Conservation (phyloP, 306 rosid genomes). For the Cicer chorassanicum region DNA sequence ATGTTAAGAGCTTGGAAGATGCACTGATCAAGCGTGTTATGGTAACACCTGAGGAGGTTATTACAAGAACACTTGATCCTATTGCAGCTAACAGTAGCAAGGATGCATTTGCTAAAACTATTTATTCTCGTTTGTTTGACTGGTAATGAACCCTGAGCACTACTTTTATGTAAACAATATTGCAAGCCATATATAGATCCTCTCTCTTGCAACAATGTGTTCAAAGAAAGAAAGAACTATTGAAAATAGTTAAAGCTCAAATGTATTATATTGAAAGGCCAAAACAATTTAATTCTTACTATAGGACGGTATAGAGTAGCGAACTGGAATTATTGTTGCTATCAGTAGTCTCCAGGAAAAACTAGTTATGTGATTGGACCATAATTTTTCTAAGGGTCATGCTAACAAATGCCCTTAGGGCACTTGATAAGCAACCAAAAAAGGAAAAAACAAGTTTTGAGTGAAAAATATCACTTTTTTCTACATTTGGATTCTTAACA, state of each 20-base stretch:
- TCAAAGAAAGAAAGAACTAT: conserved; percentile 29
- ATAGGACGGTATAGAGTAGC: not conserved
- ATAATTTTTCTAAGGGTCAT: not conserved
- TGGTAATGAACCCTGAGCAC: conserved; percentile 67
- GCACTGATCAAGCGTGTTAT: conserved; percentile 96
- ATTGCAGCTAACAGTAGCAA: conserved; percentile 91
- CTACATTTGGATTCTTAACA: too few relatives aligned
- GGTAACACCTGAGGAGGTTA: conserved; percentile 99
- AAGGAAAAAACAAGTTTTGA: too few relatives aligned
- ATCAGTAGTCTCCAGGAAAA: conserved; percentile 20
- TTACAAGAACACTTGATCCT: conserved; percentile 99
- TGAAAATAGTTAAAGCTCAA: conserved; percentile 11
- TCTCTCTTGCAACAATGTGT: conserved; percentile 37
- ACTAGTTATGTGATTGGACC: conserved; percentile 14
- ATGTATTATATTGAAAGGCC: not conserved
- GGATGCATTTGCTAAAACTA: conserved; percentile 95
- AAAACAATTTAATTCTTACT: conserved; percentile 21
- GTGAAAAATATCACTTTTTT: too few relatives aligned
- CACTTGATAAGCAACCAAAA: too few relatives aligned
- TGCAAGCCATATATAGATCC: conserved; percentile 22
- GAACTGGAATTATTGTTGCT: conserved; percentile 1
- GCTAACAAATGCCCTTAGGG: too few relatives aligned
- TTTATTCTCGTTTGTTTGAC: conserved; percentile 96
- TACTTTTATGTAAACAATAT: conserved; percentile 39
- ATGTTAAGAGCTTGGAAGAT: conserved; percentile 96